Base-by-base conservation (phyloP, 371 early-diverging fungal species). In the Basidiobolus meristosporus region DNA sequence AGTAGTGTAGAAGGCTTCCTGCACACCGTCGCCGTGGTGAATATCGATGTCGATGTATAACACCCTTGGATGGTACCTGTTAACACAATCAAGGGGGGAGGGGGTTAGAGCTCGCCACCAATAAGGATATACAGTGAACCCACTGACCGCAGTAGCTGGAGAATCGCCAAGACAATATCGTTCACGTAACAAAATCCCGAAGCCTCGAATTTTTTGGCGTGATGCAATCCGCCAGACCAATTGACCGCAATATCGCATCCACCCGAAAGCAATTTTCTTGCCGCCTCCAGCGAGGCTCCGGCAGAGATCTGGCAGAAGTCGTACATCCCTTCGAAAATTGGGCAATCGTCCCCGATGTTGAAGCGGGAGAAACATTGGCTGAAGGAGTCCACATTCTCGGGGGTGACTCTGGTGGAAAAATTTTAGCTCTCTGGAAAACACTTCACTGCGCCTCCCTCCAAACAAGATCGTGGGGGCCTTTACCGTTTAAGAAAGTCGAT, bases 21-120 rank as follows among this genome's bases (percentile, higher is more conserved):
- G 90, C 2, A 95, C 96, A 31, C 92, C 96, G 51, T 95, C 96
- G 16, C 96, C 96, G 48, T 95, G 96, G 56, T 95, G 96, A 42
- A 90, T 79, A 53, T 95, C 96, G 46, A 91, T 90, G 48, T 95
- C 96, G 11, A 95, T 72, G 50, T 95, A 95, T 7, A 95, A 57
- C 0, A 95, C 89, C 20, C 90, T 70, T 33, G 77, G 79, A 48
- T 72, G 74, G 46, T 64, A 70, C 38, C 71, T 70, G 43, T 7
- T 7, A 12, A n/a, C 5, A 3, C 14, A 34, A 12, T 34, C 7
- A 6, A 6, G n/a, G 16, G 5, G 18, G n/a, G n/a, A n/a, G n/a
- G n/a, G n/a, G n/a, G 5, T 34, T 16, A 7, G 14, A 34, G 34
- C 18, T 16, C 18, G 18, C 18, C 5, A 16, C 9, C n/a, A 31